Evolutionary conservation across 2,329 filamentous ascomycete species (phyloP), one percentile per base, ranked within the genome.

Genomic region (Colletotrichum sublineola): DNA sequence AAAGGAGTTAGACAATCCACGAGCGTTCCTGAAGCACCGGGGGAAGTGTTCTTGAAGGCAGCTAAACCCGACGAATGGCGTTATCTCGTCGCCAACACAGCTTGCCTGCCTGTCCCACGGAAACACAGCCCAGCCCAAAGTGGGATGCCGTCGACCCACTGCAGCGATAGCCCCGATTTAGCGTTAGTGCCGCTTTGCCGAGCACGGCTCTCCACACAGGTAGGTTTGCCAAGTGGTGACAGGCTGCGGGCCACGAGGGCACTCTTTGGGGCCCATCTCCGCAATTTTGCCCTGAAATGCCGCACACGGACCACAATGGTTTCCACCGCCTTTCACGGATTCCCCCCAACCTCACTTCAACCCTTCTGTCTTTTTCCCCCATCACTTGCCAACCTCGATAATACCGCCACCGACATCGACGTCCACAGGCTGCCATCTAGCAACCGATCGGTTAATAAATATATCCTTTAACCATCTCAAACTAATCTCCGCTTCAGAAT

Each of bases 401-500:
- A n/a, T 20, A n/a, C 44, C 8, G 44, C 46, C 46, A 42, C 29
- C 40, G 3, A 36, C 46, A 44, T 6, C 20, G 12, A 57, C 55
- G n/a, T 20, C 50, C 50, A 20, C 40, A 42, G 20, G 56, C 36
- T 36, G 29, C 20, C 24, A n/a, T 9, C n/a, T 12, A n/a, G 31
- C 33, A 44, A 66, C 31, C n/a, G 31, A 48, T 52, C 24, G 46
- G n/a, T 7, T 29, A 42, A n/a, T 31, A 70, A 53, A 42, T 24
- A 62, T 24, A 56, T 53, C 44, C 48, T 31, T 15, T 46, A 50
- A 36, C 24, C 6, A 38, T 36, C 52, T 24, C 38, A 62, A 57
- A 70, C 64, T 73, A 74, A 72, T 74, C n/a, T 11, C 14, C 52
- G 8, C 63, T 29, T 58, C 70, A 71, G 71, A 69, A 62, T 24